Conservation (phyloP, 331 rosid genomes). For the Ulmus americana region DNA sequence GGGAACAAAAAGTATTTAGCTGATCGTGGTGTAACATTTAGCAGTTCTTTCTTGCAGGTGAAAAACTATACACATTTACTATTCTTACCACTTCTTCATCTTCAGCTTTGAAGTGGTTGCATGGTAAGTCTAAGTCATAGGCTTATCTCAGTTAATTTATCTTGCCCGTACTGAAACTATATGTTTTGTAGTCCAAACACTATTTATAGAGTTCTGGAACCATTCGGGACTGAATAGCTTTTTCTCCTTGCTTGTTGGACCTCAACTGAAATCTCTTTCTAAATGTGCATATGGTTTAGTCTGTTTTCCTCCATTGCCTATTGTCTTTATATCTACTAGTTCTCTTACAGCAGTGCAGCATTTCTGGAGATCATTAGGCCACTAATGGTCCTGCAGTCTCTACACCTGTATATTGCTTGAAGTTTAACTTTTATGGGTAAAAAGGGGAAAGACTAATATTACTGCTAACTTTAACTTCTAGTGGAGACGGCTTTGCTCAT, state of each 20-base stretch:
- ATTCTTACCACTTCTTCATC: slow-evolving; percentile 74
- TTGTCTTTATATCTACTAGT: too few species aligned
- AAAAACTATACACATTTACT: slow-evolving; percentile 56
- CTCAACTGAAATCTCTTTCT: background rate
- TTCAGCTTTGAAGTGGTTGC: slow-evolving; percentile 75
- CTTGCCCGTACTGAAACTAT: background rate
- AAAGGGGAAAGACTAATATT: too few species aligned
- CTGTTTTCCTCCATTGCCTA: too few species aligned
- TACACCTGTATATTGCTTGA: background rate
- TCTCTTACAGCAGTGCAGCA: too few species aligned
- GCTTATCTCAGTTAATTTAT: slow-evolving; percentile 8
- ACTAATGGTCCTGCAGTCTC: background rate
- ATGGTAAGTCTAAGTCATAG: slow-evolving; percentile 48
- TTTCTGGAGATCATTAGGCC: background rate
- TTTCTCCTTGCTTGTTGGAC: background rate
- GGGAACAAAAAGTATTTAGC: too few species aligned
- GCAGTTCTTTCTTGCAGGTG: slow-evolving; percentile 42
- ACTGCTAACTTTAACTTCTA: too few species aligned
- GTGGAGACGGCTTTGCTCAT: too few species aligned
- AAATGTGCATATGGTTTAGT: too few species aligned
- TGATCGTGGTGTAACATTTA: background rate
- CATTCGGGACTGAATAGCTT: background rate
- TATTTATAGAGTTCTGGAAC: background rate
- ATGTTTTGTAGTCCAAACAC: background rate
- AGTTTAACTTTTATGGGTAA: too few species aligned